Evolutionary conservation across 352 stramenopile species (phyloP), one percentile per base, ranked within the genome.

Genomic region (Phytophthora sojae): DNA sequence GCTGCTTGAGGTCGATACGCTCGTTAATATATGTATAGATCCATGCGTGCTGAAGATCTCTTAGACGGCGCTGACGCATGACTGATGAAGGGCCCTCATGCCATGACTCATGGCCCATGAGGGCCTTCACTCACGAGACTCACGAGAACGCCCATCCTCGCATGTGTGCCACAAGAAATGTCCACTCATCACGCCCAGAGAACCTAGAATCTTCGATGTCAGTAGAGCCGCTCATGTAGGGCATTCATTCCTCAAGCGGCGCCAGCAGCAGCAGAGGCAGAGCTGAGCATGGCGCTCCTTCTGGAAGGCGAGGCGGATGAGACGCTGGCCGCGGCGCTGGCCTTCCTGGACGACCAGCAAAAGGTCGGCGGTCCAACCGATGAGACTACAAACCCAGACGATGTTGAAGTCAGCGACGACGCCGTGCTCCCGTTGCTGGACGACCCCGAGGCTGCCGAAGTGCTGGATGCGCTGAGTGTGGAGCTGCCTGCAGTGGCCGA

Each of bases 231-330:
- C 12, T 11, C 29, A 26, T 26, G 29, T 17, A 6, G 37, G 14
- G 29, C 29, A 35, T 35, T 35, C 67, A 75, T 71, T 75, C 55
- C 58, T 52, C 21, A 71, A 75, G 15, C 14, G 8, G 65, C 39
- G 42, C 9, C 51, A 21, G 11, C 12, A 8, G 19, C 17, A 47
- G 23, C 61, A 70, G 37, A 44, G 37, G 23, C 61, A 70, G 37
- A 44, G 37, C 37, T n/a, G 14, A n/a, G 15, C 30, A 73, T 80
- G 72, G 63, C 70, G 55, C 72, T 76, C 35, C 55, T 77, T 25
- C 59, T 73, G 9, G 72, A 79, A 57, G 63, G 59, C 11, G 72
- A 79, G 51, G 51, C 63, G 47, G 55, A 61, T 42, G 72, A 79
- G 58, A 74, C 70, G 21, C 51, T 79, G 39, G 64, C 67, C 9